phyloP scores from a whole-genome alignment of 164 flowering plant species.

The Nymphaea colorata region DNA sequence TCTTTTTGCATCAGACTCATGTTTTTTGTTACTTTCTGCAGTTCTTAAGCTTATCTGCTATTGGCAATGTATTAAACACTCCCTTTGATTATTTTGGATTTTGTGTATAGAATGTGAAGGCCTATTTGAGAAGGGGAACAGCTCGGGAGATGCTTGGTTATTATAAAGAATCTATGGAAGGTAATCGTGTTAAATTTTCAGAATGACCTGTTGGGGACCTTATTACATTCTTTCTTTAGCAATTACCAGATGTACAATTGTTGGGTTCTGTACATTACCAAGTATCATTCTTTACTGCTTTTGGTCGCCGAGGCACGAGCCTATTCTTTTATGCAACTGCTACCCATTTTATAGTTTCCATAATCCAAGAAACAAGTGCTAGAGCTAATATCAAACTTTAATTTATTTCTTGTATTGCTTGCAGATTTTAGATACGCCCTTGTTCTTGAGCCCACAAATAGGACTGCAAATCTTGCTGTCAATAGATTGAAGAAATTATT shows the following conservation, averaged over 20 bases:
- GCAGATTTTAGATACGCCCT: conserved; percentile 86
- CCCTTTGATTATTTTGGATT: neutral
- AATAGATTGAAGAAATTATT: conserved; percentile 62
- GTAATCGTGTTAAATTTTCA: conserved; percentile 21
- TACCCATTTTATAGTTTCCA: too few relatives aligned
- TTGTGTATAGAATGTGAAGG: conserved; percentile 65
- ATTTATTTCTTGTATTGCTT: neutral
- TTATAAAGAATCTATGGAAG: conserved; percentile 87
- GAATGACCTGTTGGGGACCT: too few relatives aligned
- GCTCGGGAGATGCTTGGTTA: conserved; percentile 94
- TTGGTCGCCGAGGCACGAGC: too few relatives aligned
- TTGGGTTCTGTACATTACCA: neutral
- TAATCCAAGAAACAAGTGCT: too few relatives aligned
- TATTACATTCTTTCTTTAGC: too few relatives aligned
- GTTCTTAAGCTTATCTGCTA: neutral
- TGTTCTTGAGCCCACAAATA: conserved; percentile 90
- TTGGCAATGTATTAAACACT: too few relatives aligned
- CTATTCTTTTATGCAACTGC: too few relatives aligned
- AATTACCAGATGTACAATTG: neutral
- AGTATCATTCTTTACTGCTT: too few relatives aligned
- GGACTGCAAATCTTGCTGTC: conserved; percentile 60
- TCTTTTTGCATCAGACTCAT: neutral
- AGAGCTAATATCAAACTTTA: too few relatives aligned
- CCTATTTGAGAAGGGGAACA: conserved; percentile 89
- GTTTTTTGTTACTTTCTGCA: neutral